Evolutionary conservation across 2,329 filamentous ascomycete genomes (phyloP).

Genomic region (Aspergillus ochraceus): DNA sequence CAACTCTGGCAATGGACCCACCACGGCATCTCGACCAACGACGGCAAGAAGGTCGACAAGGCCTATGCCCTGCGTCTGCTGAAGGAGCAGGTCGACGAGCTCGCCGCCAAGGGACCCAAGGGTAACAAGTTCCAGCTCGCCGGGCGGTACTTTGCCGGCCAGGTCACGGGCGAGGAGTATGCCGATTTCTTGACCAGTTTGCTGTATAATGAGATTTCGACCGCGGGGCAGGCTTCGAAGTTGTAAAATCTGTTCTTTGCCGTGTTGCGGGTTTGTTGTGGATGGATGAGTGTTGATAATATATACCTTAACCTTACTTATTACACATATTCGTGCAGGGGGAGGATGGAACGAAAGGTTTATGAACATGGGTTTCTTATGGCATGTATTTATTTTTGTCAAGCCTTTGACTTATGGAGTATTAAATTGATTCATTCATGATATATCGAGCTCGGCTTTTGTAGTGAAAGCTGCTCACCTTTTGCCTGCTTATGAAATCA

Average conservation of each 20-base stretch:
- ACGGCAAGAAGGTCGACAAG: constrained; percentile 93
- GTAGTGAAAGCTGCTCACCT: too few relatives aligned
- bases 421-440: too few relatives aligned
- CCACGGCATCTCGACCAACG: constrained; percentile 71
- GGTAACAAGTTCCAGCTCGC: constrained; percentile 92
- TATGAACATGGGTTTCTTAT: too few relatives aligned
- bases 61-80: constrained; percentile 82
- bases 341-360: too few relatives aligned
- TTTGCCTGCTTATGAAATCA: too few relatives aligned
- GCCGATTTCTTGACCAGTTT: constrained; percentile 90
- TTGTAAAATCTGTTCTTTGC: constrained; percentile 42
- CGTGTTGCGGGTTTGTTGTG: too few relatives aligned
- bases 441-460: too few relatives aligned
- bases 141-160: constrained; percentile 85
- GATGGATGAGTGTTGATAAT: too few relatives aligned
- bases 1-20: constrained; percentile 97
- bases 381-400: too few relatives aligned
- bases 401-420: too few relatives aligned
- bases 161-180: constrained; percentile 97
- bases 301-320: too few relatives aligned
- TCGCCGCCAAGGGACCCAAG: constrained; percentile 72
- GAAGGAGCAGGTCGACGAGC: constrained; percentile 77
- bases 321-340: too few relatives aligned
- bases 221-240: constrained; percentile 68
- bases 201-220: constrained; percentile 64